Evolutionary conservation across 768 basidiomycete species (phyloP).

Genomic region (Pisolithus orientalis): DNA sequence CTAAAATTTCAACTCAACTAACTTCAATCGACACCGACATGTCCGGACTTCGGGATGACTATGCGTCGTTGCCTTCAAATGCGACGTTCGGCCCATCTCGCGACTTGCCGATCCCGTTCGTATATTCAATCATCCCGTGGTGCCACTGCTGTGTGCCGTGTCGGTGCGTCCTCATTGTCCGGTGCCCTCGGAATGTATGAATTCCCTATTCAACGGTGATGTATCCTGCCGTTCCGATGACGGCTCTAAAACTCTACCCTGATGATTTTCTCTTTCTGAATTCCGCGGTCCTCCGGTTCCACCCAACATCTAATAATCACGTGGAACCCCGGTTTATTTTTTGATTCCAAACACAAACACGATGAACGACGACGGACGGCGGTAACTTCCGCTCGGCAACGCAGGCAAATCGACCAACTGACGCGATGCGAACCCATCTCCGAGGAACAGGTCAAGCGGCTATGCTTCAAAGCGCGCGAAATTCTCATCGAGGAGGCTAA

Average conservation of each 20-base stretch:
- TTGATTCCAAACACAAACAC: background rate
- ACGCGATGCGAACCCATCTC: slow-evolving; percentile 92
- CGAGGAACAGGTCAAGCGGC: slow-evolving; percentile 90
- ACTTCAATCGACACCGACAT: background rate
- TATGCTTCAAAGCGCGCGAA: slow-evolving; percentile 94
- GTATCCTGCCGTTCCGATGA: no score
- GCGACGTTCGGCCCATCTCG: background rate
- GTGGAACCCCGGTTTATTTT: no score
- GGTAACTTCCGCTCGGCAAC: slow-evolving; percentile 3
- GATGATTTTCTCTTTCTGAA: no score
- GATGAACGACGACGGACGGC: background rate
- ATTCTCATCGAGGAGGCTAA: slow-evolving; percentile 97
- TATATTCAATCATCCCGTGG: no score
- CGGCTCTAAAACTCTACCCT: no score
- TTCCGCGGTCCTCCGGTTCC: no score
- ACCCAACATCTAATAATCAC: no score
- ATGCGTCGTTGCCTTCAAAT: background rate
- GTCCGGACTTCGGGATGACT: background rate
- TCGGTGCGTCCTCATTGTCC: no score
- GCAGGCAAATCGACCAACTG: slow-evolving; percentile 91
- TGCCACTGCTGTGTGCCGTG: no score
- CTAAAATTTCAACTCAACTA: background rate
- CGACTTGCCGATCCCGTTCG: background rate
- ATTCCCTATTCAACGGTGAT: no score
- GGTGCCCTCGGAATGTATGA: no score